Conservation (phyloP, 352 stramenopile genomes). For the Phytophthora niederhauseri region DNA sequence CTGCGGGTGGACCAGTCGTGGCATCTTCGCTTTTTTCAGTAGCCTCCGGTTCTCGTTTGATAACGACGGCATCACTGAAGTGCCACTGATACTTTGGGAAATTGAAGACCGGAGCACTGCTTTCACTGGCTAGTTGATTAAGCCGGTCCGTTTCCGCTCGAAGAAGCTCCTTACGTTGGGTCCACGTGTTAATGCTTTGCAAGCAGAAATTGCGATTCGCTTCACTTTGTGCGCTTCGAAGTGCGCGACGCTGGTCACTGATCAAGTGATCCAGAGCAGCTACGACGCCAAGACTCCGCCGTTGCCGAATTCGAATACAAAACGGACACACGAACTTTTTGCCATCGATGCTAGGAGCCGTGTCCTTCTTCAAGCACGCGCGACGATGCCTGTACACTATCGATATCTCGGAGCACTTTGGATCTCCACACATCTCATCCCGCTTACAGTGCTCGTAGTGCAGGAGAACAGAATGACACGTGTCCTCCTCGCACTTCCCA, state of each 20-base stretch:
- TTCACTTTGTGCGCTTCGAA: constrained; percentile 33
- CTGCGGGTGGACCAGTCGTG: background rate
- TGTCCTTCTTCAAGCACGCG: constrained; percentile 33
- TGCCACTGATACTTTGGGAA: constrained; percentile 48
- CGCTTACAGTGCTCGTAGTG: constrained; percentile 48
- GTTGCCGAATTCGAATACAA: constrained; percentile 48
- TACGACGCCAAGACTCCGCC: constrained; percentile 35
- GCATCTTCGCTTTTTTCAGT: constrained; percentile 10
- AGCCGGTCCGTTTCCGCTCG: constrained; percentile 35
- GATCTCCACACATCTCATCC: constrained; percentile 32
- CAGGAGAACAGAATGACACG: constrained; percentile 31
- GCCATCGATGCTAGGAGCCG: constrained; percentile 3
- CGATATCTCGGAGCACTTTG: constrained; percentile 33
- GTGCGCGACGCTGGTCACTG: constrained; percentile 31
- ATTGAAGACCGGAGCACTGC: constrained; percentile 41
- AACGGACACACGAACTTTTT: constrained; percentile 42
- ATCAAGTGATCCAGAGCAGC: constrained; percentile 41
- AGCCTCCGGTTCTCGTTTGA: constrained; percentile 38
- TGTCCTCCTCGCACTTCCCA: constrained; percentile 34
- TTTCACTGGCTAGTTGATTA: constrained; percentile 40
- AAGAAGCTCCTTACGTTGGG: constrained; percentile 25
- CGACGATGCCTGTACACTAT: constrained; percentile 36
- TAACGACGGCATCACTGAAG: constrained; percentile 30
- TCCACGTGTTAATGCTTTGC: constrained; percentile 41
- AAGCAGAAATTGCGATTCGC: constrained; percentile 45